These are phyloP conservation scores for Logfia minima DNA, from an alignment of 129 eudicot genomes.

Conservation along the genomic window DNA sequence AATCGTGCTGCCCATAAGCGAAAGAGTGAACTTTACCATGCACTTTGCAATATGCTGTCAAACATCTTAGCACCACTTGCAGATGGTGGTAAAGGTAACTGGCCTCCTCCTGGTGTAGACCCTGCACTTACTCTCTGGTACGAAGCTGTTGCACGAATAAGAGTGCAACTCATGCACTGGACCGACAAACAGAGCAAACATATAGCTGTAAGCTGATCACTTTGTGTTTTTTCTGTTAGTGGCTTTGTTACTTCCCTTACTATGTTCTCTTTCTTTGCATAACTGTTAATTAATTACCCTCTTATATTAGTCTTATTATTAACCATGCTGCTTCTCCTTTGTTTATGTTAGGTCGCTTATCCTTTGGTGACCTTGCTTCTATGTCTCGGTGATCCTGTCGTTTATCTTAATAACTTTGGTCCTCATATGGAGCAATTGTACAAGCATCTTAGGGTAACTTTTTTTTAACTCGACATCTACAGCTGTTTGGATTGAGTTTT, in stretches of 20 bases:
- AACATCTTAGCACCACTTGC: constrained; percentile 95
- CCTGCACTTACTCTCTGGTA: constrained; percentile 92
- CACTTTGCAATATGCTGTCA: constrained; percentile 93
- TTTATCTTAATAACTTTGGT: constrained; percentile 79
- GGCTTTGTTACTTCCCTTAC: neutral
- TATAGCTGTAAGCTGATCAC: constrained; percentile 68
- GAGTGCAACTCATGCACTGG: constrained; percentile 88
- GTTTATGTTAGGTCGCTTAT: constrained; percentile 68
- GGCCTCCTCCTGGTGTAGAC: constrained; percentile 98
- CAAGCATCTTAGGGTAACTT: constrained; percentile 85
- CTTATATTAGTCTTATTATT: neutral
- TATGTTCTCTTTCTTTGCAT: neutral
- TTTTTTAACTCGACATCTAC: neutral
- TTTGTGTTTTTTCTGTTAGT: constrained; percentile 2
- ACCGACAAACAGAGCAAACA: constrained; percentile 97
- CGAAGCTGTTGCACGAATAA: constrained; percentile 93
- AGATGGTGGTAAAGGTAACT: constrained; percentile 89
- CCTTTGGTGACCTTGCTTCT: constrained; percentile 98
- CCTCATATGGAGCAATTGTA: constrained; percentile 94
- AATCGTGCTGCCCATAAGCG: constrained; percentile 90
- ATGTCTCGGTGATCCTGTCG: constrained; percentile 91
- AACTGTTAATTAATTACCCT: neutral
- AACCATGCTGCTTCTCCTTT: neutral
- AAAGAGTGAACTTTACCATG: constrained; percentile 96
- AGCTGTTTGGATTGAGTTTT: constrained; percentile 9